phyloP scores from a whole-genome alignment of 208 protist genomes.

The Crithidia expoeki region DNA sequence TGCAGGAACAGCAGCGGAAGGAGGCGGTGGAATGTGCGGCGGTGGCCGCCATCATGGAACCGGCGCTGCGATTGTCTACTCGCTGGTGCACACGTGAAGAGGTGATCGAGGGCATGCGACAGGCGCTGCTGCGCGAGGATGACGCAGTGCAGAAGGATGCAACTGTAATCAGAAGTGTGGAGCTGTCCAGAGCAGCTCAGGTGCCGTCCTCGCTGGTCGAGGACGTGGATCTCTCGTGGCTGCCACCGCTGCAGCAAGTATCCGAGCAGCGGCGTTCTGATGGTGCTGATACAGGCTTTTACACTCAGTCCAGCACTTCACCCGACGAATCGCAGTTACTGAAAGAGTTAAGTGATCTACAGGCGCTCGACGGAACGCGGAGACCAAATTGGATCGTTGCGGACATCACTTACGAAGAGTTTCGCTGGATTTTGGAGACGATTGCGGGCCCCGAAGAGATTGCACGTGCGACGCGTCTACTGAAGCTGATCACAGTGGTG shows the following conservation, averaged over 20 bases:
- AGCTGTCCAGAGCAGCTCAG: not conserved
- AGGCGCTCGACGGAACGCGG: not conserved
- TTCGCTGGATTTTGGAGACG: constrained; percentile 79
- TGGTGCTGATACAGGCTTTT: not conserved
- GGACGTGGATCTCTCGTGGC: constrained; percentile 12
- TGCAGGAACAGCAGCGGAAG: constrained; percentile 59
- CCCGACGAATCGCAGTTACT: constrained; percentile 22
- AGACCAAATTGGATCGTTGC: constrained; percentile 71
- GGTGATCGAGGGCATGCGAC: constrained; percentile 25
- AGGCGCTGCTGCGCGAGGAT: constrained; percentile 9
- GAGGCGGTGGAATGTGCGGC: constrained; percentile 47
- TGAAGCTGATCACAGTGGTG: constrained; percentile 51
- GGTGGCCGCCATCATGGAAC: constrained; percentile 41
- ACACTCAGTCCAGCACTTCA: not conserved
- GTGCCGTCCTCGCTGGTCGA: constrained; percentile 5
- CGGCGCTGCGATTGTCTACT: constrained; percentile 38
- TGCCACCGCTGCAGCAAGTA: constrained; percentile 4
- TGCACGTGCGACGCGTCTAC: constrained; percentile 48
- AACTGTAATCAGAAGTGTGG: not conserved
- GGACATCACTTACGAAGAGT: constrained; percentile 71
- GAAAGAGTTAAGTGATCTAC: not conserved
- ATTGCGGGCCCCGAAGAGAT: constrained; percentile 70
- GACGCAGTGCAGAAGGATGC: not conserved
- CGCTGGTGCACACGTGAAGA: constrained; percentile 24
- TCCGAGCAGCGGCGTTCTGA: constrained; percentile 1